Conservation (phyloP, 768 basidiomycete genomes). For the Suillus discolor region DNA sequence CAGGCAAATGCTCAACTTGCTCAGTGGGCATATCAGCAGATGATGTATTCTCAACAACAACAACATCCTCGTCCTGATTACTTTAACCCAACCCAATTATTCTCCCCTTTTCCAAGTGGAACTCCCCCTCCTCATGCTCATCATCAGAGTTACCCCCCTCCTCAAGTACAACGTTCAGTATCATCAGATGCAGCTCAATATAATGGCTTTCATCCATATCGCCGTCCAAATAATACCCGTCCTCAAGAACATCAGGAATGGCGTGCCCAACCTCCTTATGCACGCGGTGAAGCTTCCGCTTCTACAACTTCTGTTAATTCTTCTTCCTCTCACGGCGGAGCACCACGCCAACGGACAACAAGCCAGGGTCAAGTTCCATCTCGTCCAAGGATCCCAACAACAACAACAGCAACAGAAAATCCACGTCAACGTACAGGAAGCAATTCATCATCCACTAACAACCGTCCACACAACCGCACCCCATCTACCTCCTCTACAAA, state of each 20-base stretch:
- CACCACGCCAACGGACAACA: conserved; percentile 67
- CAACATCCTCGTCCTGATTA: conserved; percentile 52
- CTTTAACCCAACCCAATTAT: conserved; percentile 61
- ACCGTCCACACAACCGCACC: conserved; percentile 34
- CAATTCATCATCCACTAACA: conserved; percentile 29
- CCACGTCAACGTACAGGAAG: conserved; percentile 35
- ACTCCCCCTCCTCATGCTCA: conserved; percentile 57
- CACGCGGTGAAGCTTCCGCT: conserved; percentile 75
- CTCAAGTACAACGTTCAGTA: conserved; percentile 40
- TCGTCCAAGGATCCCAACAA: conserved; percentile 38
- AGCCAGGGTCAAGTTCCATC: conserved; percentile 72
- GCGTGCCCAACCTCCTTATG: conserved; percentile 75
- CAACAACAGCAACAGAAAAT: conserved; percentile 27
- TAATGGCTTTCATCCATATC: conserved; percentile 80
- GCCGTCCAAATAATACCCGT: conserved; percentile 53
- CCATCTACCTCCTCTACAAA: conserved; percentile 31
- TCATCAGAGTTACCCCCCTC: conserved; percentile 19
- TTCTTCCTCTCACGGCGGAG: conserved; percentile 37
- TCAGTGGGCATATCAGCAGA: conserved; percentile 91
- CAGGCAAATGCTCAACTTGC: conserved; percentile 74
- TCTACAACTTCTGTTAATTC: conserved; percentile 83
- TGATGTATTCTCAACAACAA: conserved; percentile 79
- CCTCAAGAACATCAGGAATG: conserved; percentile 43
- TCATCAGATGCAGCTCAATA: conserved; percentile 36
- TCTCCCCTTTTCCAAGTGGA: conserved; percentile 68